Conservation (phyloP, 2,329 filamentous ascomycete genomes). For the Nigrospora oryzae region DNA sequence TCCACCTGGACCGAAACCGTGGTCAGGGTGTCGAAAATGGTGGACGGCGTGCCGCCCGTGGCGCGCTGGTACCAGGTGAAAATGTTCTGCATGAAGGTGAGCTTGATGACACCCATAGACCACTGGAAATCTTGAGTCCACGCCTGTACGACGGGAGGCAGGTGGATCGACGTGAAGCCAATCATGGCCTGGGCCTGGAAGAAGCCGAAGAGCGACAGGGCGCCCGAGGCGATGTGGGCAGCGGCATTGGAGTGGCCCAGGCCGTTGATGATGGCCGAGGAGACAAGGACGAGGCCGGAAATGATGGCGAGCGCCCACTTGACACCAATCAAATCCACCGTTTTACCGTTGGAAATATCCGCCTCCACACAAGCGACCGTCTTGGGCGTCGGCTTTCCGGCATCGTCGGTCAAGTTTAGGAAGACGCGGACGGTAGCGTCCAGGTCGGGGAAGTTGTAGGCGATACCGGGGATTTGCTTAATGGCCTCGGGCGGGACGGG, state of each 20-base stretch:
- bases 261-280: constrained; percentile 74
- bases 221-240: constrained; percentile 77
- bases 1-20: constrained; percentile 68
- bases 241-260: constrained; percentile 81
- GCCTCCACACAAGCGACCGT: constrained; percentile 74
- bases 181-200: constrained; percentile 83
- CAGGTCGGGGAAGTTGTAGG: constrained; percentile 75
- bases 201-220: constrained; percentile 75
- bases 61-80: constrained; percentile 85
- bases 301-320: constrained; percentile 76
- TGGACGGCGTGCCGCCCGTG: constrained; percentile 71
- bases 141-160: constrained; percentile 72
- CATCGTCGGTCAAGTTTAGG: constrained; percentile 52
- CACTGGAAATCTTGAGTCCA: constrained; percentile 93
- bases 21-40: constrained; percentile 59
- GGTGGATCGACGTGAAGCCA: constrained; percentile 64
- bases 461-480: constrained; percentile 62
- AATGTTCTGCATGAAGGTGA: constrained; percentile 69
- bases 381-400: constrained; percentile 23
- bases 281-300: constrained; percentile 64
- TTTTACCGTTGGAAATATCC: constrained; percentile 73
- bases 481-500: constrained; percentile 46
- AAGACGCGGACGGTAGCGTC: constrained; percentile 69
- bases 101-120: constrained; percentile 81
- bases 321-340: constrained; percentile 71